Evolutionary conservation across 306 rosid species (phyloP), one percentile per base, ranked within the genome.

Genomic region (Inga oerstediana): DNA sequence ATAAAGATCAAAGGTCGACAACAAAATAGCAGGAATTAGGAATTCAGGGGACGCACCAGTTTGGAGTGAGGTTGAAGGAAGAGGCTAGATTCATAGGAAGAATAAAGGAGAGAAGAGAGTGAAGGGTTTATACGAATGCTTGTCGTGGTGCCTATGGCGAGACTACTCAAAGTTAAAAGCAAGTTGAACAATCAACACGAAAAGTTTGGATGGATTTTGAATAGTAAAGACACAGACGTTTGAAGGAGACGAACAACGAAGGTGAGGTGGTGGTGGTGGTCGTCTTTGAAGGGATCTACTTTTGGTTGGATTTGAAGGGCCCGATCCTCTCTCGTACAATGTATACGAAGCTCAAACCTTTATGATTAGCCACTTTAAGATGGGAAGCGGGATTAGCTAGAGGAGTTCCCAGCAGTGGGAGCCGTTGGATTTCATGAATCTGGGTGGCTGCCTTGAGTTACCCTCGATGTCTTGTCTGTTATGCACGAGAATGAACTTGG

Each of bases 151-250:
- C 32, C 13, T 2, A 10, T 17, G 24, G 64, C 66, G 58, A 72
- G 81, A 68, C 41, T 15, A 64, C 70, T 48, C 81, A 70, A 82
- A 85, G 82, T 81, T 9, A 6, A 15, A 73, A 58, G 84, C 83
- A 79, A 86, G 82, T 82, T 86, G 88, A 76, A 88, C 46, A 15
- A 68, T 68, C 7, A 27, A 24, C 30, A 20, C 58, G 37, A 4
- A 69, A 59, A 73, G 81, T 30, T 81, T 64, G 81, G 82, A 84
- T 48, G 72, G 79, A 74, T 69, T 48, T 3, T 58, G 76, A 44
- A 74, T 30, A 39, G 75, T 41, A 79, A 13, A 56, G 86, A 82
- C 54, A 48, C 17, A 6, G 35, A 56, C 39, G 16, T 20, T 5
- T 4, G 45, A 20, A n/a, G 45, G 76, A 14, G 77, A 24, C 24